Evolutionary conservation across 108 stramenopile genomes (phyloP).

Genomic region (Asterionellopsis glacialis): DNA sequence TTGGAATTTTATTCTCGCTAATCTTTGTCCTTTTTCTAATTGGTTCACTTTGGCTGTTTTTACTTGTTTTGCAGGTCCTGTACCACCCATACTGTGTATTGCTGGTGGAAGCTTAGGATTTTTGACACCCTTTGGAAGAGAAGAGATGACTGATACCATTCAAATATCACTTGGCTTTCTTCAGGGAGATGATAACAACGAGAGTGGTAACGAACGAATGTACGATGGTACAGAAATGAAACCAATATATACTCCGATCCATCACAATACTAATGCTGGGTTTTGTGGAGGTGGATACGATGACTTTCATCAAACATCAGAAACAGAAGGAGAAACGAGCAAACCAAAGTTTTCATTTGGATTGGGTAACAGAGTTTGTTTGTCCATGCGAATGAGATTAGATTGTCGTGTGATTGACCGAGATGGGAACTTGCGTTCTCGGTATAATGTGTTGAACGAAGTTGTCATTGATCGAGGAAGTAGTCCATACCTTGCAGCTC

Average conservation of each 20-base stretch:
- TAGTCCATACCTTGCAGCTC: conserved; percentile 81
- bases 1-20: too few relatives aligned
- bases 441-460: conserved; percentile 93
- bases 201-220: background rate
- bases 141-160: conserved; percentile 78
- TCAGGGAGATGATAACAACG: conserved; percentile 14
- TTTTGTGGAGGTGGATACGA: background rate
- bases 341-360: conserved; percentile 46
- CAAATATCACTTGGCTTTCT: conserved; percentile 49
- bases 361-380: conserved; percentile 55
- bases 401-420: conserved; percentile 72
- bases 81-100: conserved; percentile 86
- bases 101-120: conserved; percentile 93
- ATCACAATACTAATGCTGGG: background rate
- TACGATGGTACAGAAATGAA: conserved; percentile 11
- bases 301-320: background rate
- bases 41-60: background rate
- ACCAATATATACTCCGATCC: background rate
- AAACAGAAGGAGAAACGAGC: too few relatives aligned
- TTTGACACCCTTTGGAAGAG: conserved; percentile 79
- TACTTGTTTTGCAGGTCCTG: too few relatives aligned
- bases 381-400: conserved; percentile 90
- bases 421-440: conserved; percentile 54
- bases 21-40: background rate
- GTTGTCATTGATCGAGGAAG: conserved; percentile 93